These are phyloP conservation scores for Pouteria glomerata DNA, from an alignment of 148 eudicot species.

Conservation along the genomic window DNA sequence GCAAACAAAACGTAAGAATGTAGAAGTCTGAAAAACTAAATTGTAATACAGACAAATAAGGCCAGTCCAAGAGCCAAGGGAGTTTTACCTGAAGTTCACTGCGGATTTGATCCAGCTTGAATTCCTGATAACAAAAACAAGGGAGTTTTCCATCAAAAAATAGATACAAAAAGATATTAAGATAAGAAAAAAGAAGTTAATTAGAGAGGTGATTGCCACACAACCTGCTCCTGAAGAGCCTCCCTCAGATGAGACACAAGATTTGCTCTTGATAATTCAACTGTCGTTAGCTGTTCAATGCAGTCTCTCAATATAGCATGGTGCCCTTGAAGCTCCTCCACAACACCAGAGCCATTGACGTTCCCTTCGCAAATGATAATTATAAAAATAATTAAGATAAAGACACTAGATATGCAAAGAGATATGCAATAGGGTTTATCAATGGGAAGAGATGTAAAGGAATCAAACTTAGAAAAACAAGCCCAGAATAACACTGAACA, in stretches of 20 bases:
- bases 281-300: conserved; percentile 60
- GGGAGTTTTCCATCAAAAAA: conserved; percentile 9
- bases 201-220: background rate
- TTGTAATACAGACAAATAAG: background rate
- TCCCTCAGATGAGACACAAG: conserved; percentile 68
- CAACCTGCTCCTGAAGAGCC: conserved; percentile 85
- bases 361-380: conserved; percentile 32
- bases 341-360: conserved; percentile 34
- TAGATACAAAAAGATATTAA: background rate
- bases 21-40: background rate
- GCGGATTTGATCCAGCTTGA: conserved; percentile 62
- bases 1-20: background rate
- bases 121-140: conserved; percentile 47
- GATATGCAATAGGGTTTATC: no score
- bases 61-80: background rate
- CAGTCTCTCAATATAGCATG: conserved; percentile 64
- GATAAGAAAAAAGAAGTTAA: background rate
- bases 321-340: conserved; percentile 72
- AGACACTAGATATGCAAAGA: background rate
- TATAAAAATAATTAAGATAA: background rate
- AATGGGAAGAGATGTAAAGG: background rate
- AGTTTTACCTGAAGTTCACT: conserved; percentile 80
- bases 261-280: conserved; percentile 67
- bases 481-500: background rate
- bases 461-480: background rate